Conservation (phyloP, 257 asterid species). For the Capsicum chinense region DNA sequence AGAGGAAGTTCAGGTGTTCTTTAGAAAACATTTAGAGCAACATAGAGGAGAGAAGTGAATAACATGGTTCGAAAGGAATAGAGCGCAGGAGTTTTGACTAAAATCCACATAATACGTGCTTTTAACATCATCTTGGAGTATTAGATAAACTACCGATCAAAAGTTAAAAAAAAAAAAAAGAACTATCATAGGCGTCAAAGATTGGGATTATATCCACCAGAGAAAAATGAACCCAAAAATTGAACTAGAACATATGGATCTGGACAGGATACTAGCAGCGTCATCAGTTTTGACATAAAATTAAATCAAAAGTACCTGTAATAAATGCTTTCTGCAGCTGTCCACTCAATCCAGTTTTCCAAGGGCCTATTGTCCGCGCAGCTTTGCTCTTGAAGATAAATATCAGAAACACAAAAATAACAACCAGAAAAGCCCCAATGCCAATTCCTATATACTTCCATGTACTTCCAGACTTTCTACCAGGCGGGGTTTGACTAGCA, state of each 20-base stretch:
- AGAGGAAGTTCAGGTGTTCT: background rate
- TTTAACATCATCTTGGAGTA: background rate
- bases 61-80: background rate
- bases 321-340: slow-evolving; percentile 93
- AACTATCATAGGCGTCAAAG: background rate
- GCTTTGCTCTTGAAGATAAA: slow-evolving; percentile 62
- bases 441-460: slow-evolving; percentile 59
- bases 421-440: slow-evolving; percentile 44
- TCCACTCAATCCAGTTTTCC: slow-evolving; percentile 95
- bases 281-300: background rate
- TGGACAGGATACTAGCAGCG: background rate
- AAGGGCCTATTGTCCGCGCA: slow-evolving; percentile 65
- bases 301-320: slow-evolving; percentile 56
- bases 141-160: background rate
- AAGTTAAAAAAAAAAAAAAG: background rate
- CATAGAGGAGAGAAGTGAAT: background rate
- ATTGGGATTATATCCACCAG: background rate
- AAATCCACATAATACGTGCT: background rate
- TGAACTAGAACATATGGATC: background rate
- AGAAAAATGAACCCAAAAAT: background rate
- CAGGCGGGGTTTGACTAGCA: slow-evolving; percentile 31
- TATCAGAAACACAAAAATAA: slow-evolving; percentile 42
- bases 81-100: background rate
- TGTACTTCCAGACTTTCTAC: slow-evolving; percentile 37
- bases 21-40: too few relatives aligned